These are phyloP conservation scores for Pseudovirgaria hyperparasitica DNA, from an alignment of 2,329 filamentous ascomycete species.

Conservation along the genomic window DNA sequence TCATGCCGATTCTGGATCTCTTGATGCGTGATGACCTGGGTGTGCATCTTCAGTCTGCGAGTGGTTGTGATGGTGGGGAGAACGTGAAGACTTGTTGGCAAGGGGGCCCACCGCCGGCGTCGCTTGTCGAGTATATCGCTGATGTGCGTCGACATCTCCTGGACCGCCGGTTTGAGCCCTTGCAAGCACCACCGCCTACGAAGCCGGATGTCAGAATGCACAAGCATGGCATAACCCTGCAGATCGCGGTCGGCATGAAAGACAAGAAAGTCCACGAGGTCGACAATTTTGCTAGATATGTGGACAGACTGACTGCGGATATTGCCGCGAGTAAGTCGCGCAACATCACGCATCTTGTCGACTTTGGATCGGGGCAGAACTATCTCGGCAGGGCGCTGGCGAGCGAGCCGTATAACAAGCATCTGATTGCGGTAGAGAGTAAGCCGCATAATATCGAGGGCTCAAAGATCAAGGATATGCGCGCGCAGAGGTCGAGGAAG, in stretches of 20 bases:
- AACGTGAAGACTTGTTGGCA: constrained; percentile 28
- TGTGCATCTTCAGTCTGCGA: constrained; percentile 3
- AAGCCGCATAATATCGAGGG: constrained; percentile 75
- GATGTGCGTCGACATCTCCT: constrained; percentile 60
- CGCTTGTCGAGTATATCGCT: constrained; percentile 58
- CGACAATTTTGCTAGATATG: constrained; percentile 74
- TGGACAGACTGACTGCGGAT: constrained; percentile 51
- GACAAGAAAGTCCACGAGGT: constrained; percentile 95
- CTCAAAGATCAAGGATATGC: constrained; percentile 72
- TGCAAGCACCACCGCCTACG: constrained; percentile 10
- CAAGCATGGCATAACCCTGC: constrained; percentile 49
- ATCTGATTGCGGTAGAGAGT: constrained; percentile 85
- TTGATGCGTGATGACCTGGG: constrained; percentile 64
- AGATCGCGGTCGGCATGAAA: constrained; percentile 83
- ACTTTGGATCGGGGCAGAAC: constrained; percentile 94
- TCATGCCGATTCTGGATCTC: constrained; percentile 67
- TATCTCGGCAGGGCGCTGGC: constrained; percentile 85
- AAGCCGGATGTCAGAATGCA: constrained; percentile 17
- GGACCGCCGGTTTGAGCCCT: constrained; percentile 40
- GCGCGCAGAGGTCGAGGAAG: constrained; percentile 63
- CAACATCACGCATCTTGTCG: constrained; percentile 71
- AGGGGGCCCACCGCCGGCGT: constrained; percentile 34
- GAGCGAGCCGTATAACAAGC: constrained; percentile 69
- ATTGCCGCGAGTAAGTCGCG: constrained; percentile 25
- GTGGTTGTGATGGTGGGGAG: neutral